Base-by-base conservation (phyloP, 78 protist genomes). In the Cavenderia fasciculata region DNA sequence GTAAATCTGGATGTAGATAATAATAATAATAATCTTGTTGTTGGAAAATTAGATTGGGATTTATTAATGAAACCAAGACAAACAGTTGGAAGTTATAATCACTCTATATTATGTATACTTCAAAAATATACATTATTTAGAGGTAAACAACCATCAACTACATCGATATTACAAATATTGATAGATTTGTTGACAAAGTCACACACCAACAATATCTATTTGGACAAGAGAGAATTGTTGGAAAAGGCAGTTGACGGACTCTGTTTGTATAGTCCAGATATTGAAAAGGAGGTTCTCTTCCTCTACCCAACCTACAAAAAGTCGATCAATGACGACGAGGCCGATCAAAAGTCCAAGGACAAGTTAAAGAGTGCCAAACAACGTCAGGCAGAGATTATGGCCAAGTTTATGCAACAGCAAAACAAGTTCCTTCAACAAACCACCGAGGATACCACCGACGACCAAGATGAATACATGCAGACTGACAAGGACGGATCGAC, bases 301-400 rank as follows among this genome's bases (percentile, higher is more conserved):
- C 12, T 5, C 2, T 43, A 44, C 46, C 85, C 85, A 57, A 7
- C 6, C 1, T 74, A 23, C n/a, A 57, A 40, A 31, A 1, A 74
- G 6, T 7, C 85, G 4, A n/a, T n/a, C 18, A 14, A 4, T 2
- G 59, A 49, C 46, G 12, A 57, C 21, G 25, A 36, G 1, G 57
- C 57, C 10, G 49, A 10, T 1, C 23, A 57, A 46, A 10, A 7
- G 4, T 33, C 49, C 31, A 43, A 47, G 5, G 29, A n/a, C 2
- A 74, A 74, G 23, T 11, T 56, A n/a, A 44, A 31, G 46, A 65
- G 68, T 77, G 90, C 90, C 34, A 82, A 82, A 40, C 56, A 82
- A 68, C 76, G 90, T 44, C 90, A 82, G 57, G 90, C 90, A n/a
- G 90, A 82, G 33, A 82, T 82, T 23, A 65, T 82, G 76, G 90